phyloP scores from a whole-genome alignment of 2,329 filamentous ascomycete genomes.

The Talaromyces piceae region DNA sequence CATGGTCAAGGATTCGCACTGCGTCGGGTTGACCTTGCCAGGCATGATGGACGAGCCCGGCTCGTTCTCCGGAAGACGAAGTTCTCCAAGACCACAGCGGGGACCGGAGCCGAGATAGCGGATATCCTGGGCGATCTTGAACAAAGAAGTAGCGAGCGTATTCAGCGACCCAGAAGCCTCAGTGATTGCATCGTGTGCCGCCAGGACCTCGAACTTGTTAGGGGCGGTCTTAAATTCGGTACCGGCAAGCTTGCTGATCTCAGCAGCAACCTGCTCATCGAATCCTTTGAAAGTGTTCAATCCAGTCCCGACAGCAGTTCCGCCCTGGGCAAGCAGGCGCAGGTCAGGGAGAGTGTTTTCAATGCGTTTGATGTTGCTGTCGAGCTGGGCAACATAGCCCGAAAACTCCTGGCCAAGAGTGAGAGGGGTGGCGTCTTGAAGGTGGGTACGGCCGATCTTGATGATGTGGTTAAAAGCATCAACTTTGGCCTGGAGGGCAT shows the following conservation, averaged over 20 bases:
- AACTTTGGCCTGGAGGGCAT: conserved; percentile 79
- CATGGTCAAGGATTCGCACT: conserved; percentile 98
- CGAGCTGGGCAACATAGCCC: conserved; percentile 90
- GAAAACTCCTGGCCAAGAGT: conserved; percentile 97
- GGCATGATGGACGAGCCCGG: conserved; percentile 98
- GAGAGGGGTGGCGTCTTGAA: conserved; percentile 93
- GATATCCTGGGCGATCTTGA: conserved; percentile 98
- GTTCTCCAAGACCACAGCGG: conserved; percentile 89
- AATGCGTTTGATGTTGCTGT: conserved; percentile 81
- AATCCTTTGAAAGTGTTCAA: conserved; percentile 98
- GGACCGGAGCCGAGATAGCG: conserved; percentile 94
- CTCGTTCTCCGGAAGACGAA: conserved; percentile 93
- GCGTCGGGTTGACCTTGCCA: conserved; percentile 97
- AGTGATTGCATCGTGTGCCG: conserved; percentile 90
- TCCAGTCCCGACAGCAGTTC: conserved; percentile 92
- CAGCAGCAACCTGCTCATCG: conserved; percentile 81
- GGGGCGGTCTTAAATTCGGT: conserved; percentile 91
- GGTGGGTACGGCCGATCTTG: conserved; percentile 96
- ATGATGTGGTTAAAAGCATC: conserved; percentile 90
- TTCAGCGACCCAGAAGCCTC: conserved; percentile 91
- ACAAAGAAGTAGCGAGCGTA: conserved; percentile 82
- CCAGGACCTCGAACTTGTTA: conserved; percentile 98
- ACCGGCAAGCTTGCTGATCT: conserved; percentile 88
- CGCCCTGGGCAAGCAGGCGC: conserved; percentile 82
- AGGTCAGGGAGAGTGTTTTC: conserved; percentile 77